Percentiles rank a stretch among this genome's conserved stretches.
These are phyloP conservation scores for Lachnellula hyalina DNA, from an alignment of 2,329 filamentous ascomycete species.

Conservation along the genomic window DNA sequence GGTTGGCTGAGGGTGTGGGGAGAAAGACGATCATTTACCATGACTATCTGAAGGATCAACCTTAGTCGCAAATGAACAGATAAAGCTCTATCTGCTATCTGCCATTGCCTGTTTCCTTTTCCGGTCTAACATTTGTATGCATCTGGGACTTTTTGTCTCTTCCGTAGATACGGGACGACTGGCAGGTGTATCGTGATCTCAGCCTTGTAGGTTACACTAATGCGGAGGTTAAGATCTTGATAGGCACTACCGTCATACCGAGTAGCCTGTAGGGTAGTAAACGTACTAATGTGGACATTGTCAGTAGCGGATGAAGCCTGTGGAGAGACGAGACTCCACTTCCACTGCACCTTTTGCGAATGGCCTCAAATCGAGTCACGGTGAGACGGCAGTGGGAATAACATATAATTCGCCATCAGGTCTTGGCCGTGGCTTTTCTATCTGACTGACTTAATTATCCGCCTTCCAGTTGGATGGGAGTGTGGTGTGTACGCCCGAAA, in stretches of 20 bases:
- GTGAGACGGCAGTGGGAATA: conserved; percentile 8
- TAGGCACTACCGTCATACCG: conserved; percentile 4
- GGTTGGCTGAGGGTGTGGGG: conserved; percentile 18
- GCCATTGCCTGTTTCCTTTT: conserved; percentile 5
- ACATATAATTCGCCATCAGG: not conserved
- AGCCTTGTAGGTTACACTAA: conserved; percentile 11
- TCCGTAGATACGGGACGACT: conserved; percentile 3
- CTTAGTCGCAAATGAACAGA: not conserved
- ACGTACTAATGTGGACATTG: conserved; percentile 1
- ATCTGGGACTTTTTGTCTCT: conserved; percentile 8
- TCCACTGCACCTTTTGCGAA: not conserved
- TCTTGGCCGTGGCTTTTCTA: not conserved
- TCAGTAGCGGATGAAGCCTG: not conserved
- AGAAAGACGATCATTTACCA: conserved; percentile 18
- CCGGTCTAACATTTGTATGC: conserved; percentile 1
- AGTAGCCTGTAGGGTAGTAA: not conserved
- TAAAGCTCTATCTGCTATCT: not conserved
- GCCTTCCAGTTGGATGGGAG: not conserved
- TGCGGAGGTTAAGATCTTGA: conserved; percentile 7
- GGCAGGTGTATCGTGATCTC: conserved; percentile 7
- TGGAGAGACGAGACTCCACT: not conserved
- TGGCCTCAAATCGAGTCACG: not conserved
- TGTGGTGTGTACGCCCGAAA: not conserved
- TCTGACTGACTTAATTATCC: not conserved
- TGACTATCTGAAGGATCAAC: conserved; percentile 1